Percentiles rank a stretch among this genome's conserved stretches.
Evolutionary conservation across 1,139 yeast genomes (phyloP).

Genomic region (Diutina pseudorugosa): DNA sequence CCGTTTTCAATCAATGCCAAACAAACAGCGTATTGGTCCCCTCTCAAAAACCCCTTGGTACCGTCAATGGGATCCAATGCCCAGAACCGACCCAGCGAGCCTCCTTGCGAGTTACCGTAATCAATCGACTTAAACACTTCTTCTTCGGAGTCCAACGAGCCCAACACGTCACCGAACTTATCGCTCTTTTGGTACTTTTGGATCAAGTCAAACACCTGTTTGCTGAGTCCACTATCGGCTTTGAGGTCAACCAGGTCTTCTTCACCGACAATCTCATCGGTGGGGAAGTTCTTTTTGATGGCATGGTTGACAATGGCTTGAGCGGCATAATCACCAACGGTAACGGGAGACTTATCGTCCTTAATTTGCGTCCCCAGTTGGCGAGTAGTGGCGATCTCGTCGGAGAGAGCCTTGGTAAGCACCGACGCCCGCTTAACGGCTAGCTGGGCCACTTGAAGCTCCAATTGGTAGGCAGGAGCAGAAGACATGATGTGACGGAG

Average conservation of each 20-base stretch:
- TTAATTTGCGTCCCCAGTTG: conserved; percentile 61
- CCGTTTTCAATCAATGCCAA: conserved; percentile 82
- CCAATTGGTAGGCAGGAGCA: conserved; percentile 25
- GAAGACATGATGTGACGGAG: not conserved
- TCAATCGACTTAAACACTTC: conserved; percentile 61
- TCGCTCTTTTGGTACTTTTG: conserved; percentile 28
- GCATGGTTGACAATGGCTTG: conserved; percentile 89
- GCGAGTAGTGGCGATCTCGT: conserved; percentile 41
- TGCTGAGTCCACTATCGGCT: conserved; percentile 24
- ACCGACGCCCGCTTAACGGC: conserved; percentile 85
- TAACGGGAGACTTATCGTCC: conserved; percentile 86
- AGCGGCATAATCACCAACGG: conserved; percentile 93
- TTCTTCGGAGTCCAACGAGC: conserved; percentile 29
- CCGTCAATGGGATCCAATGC: conserved; percentile 98
- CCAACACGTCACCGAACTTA: conserved; percentile 17
- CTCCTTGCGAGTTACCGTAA: conserved; percentile 68
- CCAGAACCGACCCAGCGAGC: conserved; percentile 78
- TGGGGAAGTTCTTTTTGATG: conserved; percentile 64
- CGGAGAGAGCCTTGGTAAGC: conserved; percentile 62
- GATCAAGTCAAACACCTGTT: conserved; percentile 39
- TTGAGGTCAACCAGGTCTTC: conserved; percentile 68
- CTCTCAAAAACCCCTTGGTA: conserved; percentile 89
- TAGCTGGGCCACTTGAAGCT: conserved; percentile 65
- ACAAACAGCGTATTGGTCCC: conserved; percentile 96
- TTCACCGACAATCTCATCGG: conserved; percentile 86